phyloP scores from a whole-genome alignment of 2,329 filamentous ascomycete species.

The Harringtonia lauricola region DNA sequence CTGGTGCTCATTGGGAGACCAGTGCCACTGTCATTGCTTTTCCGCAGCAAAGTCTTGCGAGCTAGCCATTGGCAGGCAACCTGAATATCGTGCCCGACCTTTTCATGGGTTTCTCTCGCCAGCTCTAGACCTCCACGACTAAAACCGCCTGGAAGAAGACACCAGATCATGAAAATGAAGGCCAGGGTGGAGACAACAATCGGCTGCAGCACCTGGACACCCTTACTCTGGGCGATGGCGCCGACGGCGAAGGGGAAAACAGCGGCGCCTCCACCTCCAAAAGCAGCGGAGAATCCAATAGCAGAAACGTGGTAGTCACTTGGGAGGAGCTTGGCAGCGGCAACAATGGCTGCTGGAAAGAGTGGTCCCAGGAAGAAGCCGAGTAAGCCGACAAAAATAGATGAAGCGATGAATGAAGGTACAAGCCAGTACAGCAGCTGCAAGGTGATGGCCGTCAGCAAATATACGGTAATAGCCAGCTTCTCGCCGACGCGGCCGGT shows the following conservation, averaged over 20 bases:
- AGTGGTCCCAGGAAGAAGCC: slow-evolving; percentile 74
- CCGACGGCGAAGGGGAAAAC: slow-evolving; percentile 56
- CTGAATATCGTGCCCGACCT: slow-evolving; percentile 22
- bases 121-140: slow-evolving; percentile 26
- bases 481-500: slow-evolving; percentile 67
- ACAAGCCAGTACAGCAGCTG: slow-evolving; percentile 75
- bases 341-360: slow-evolving; percentile 65
- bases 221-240: slow-evolving; percentile 49
- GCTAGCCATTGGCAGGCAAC: slow-evolving; percentile 9
- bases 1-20: background rate
- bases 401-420: slow-evolving; percentile 62
- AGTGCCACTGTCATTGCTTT: background rate
- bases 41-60: background rate
- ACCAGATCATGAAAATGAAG: slow-evolving; percentile 34
- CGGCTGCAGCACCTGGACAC: slow-evolving; percentile 46
- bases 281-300: slow-evolving; percentile 70
- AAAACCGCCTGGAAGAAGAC: slow-evolving; percentile 22
- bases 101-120: slow-evolving; percentile 24
- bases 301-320: slow-evolving; percentile 64
- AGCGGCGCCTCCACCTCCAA: slow-evolving; percentile 64
- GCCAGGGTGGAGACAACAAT: slow-evolving; percentile 38
- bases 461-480: slow-evolving; percentile 49
- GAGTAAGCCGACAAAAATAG: slow-evolving; percentile 58
- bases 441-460: slow-evolving; percentile 49
- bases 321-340: slow-evolving; percentile 63